phyloP scores from a whole-genome alignment of 1,284 basidiomycete genomes.

The Puccinia brachypodii region DNA sequence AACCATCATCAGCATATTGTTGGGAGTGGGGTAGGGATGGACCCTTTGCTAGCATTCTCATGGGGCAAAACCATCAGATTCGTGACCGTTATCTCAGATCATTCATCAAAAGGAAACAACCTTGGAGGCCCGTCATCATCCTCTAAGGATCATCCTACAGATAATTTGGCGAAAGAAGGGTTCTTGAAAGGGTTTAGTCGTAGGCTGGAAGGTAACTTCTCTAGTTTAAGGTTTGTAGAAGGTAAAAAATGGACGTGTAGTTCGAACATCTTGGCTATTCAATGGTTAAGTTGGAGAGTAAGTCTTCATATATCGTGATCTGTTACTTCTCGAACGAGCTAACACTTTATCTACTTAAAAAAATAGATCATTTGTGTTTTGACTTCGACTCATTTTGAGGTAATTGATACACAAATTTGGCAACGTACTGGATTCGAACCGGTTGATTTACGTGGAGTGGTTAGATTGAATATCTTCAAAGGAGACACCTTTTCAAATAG shows the following conservation, averaged over 20 bases:
- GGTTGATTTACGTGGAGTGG: constrained; percentile 29
- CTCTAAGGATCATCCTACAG: neutral
- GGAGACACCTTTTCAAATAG: neutral
- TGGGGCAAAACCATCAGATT: constrained; percentile 43
- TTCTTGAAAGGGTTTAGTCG: constrained; percentile 40
- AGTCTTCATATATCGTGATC: neutral
- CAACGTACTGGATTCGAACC: constrained; percentile 40
- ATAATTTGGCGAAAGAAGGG: constrained; percentile 12
- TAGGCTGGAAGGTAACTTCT: constrained; percentile 51
- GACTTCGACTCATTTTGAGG: constrained; percentile 45
- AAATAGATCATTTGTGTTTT: constrained; percentile 44
- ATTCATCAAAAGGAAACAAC: neutral
- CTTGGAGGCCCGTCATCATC: neutral
- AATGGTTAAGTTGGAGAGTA: constrained; percentile 60
- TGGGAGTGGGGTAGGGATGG: constrained; percentile 13
- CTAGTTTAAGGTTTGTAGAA: constrained; percentile 55
- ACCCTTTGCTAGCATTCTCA: constrained; percentile 39
- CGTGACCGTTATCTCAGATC: constrained; percentile 35
- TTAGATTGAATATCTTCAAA: constrained; percentile 32
- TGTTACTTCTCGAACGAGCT: neutral
- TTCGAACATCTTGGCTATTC: constrained; percentile 57
- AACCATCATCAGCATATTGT: neutral
- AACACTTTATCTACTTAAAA: neutral
- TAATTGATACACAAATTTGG: constrained; percentile 49
- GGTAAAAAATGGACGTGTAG: constrained; percentile 57